These are phyloP conservation scores for Blastobotrys petasosporus DNA, from an alignment of 1,139 yeast species.

Conservation along the genomic window DNA sequence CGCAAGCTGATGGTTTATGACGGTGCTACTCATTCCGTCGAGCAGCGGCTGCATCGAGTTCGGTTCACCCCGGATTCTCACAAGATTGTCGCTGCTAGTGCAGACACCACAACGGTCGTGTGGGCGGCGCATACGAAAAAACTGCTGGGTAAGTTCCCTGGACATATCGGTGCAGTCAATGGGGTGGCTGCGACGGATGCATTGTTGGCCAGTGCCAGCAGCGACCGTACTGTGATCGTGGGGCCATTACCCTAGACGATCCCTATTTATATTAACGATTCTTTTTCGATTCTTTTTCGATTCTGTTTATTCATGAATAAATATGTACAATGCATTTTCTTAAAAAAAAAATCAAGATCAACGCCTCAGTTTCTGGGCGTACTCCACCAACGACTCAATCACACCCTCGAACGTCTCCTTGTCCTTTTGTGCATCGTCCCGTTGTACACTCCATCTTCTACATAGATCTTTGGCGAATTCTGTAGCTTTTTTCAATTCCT, in stretches of 20 bases:
- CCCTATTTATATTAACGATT: neutral
- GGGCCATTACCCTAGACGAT: slow-evolving; percentile 16
- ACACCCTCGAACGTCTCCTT: slow-evolving; percentile 63
- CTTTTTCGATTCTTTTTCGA: neutral
- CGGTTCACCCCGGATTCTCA: slow-evolving; percentile 39
- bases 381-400: slow-evolving; percentile 65
- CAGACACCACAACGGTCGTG: slow-evolving; percentile 50
- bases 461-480: slow-evolving; percentile 36
- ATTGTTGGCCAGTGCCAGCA: slow-evolving; percentile 12
- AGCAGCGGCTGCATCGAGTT: slow-evolving; percentile 47
- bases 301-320: neutral
- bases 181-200: slow-evolving; percentile 44
- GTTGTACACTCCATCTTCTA: slow-evolving; percentile 47
- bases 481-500: slow-evolving; percentile 26
- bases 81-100: slow-evolving; percentile 53
- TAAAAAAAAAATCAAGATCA: neutral
- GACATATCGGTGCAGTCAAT: slow-evolving; percentile 58
- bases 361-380: slow-evolving; percentile 44
- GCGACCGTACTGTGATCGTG: slow-evolving; percentile 27
- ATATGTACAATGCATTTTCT: neutral
- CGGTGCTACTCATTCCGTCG: slow-evolving; percentile 56
- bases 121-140: slow-evolving; percentile 58
- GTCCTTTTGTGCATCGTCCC: slow-evolving; percentile 43
- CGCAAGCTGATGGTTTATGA: slow-evolving; percentile 46
- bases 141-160: slow-evolving; percentile 45